phyloP scores from a whole-genome alignment of 2,329 filamentous ascomycete species.

The Fusarium azukiicola region DNA sequence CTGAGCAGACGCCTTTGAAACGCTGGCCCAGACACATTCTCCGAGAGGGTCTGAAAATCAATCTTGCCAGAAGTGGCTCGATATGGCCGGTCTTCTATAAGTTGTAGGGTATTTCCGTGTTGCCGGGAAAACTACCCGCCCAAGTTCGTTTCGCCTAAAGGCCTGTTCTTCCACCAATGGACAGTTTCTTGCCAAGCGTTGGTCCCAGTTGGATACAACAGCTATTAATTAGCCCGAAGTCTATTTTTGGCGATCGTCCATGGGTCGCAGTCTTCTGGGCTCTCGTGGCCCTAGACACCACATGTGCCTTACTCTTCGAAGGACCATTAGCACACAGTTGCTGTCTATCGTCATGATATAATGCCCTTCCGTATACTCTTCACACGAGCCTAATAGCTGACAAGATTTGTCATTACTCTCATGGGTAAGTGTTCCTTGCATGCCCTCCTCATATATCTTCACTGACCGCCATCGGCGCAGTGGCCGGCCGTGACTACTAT shows the following conservation, averaged over 20 bases:
- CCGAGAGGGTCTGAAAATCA: background rate
- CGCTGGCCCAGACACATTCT: background rate
- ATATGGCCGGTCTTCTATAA: constrained; percentile 2
- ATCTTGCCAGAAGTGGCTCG: constrained; percentile 12
- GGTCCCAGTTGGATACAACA: background rate
- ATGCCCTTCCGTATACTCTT: too few species aligned
- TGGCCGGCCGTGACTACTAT: background rate
- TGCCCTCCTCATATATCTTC: background rate
- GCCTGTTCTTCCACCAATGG: constrained; percentile 5
- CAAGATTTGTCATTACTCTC: too few species aligned
- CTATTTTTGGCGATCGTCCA: background rate
- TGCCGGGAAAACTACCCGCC: constrained; percentile 1
- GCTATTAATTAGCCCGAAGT: background rate
- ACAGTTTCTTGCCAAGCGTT: background rate
- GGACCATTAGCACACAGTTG: too few species aligned
- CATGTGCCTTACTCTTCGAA: too few species aligned
- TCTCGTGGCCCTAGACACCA: too few species aligned
- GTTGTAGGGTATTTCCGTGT: background rate
- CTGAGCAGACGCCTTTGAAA: background rate
- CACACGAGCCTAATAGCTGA: too few species aligned
- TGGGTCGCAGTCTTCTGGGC: too few species aligned
- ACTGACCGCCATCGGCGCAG: background rate
- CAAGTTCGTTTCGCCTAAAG: background rate
- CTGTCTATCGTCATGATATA: too few species aligned
- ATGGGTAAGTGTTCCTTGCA: background rate